Conservation (phyloP, 1,284 basidiomycete species). For the Ceratobasidium sp. region DNA sequence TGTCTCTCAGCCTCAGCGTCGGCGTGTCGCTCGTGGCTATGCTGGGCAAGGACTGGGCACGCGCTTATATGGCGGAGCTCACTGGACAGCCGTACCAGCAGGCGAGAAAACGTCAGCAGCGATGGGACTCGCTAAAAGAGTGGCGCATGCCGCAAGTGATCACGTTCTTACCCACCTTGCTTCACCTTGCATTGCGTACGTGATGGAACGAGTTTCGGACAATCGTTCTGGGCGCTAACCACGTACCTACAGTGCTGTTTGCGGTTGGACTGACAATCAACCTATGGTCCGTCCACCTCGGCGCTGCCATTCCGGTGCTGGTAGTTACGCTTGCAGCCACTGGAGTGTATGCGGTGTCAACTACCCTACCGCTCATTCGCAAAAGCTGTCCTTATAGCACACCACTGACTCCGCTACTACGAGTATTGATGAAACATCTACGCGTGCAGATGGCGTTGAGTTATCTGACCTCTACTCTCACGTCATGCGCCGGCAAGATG, state of each 20-base stretch:
- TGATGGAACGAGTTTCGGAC: too few species aligned
- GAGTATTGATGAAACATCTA: not conserved
- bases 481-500: not conserved
- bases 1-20: conserved; percentile 17
- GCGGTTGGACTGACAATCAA: not conserved
- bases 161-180: not conserved
- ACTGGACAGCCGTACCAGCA: conserved; percentile 21
- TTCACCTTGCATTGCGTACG: not conserved
- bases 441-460: too few species aligned
- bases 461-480: not conserved
- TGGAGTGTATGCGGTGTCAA: not conserved
- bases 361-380: not conserved
- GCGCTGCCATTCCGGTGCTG: conserved; percentile 2
- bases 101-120: conserved; percentile 12
- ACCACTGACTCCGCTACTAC: not conserved
- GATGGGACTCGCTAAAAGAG: not conserved
- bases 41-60: conserved; percentile 27
- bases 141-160: not conserved
- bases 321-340: not conserved
- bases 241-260: not conserved
- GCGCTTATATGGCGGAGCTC: conserved; percentile 9
- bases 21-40: conserved; percentile 17
- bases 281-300: conserved; percentile 2
- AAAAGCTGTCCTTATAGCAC: conserved; percentile 6
- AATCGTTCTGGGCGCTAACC: not conserved